Evolutionary conservation across 2,329 filamentous ascomycete species (phyloP), one percentile per base, ranked within the genome.

Genomic region (Claviceps monticola): DNA sequence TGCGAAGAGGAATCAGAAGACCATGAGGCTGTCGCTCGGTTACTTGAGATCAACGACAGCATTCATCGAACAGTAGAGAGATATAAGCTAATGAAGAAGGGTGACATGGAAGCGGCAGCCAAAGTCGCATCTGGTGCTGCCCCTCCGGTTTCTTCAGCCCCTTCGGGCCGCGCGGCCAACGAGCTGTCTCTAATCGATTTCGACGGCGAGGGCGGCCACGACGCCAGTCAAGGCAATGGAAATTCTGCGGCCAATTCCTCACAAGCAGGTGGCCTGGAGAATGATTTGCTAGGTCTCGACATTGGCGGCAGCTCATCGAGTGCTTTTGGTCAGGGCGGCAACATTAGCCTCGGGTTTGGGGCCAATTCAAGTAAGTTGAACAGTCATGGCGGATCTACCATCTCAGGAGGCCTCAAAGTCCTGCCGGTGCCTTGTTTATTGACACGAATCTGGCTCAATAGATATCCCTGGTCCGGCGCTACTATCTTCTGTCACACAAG

Each of bases 1-100:
- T 97, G 91, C 63, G 91, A 97, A 68, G 93, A 98, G 68, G 93
- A 98, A 64, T 96, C 90, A 11, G 91, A 97, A 55, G 93, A 98
- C 63, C 83, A 89, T 55, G 93, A 96, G 71, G 93, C 93, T 5
- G 93, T 98, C 5, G 87, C 89, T 44, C 95, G 95, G 68, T 75
- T 98, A 11, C 78, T 98, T 52, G 89, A 97, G 65, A 97, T 98
- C 63, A 98, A 98, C 65, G 93, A 98, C 68, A 96, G 90, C 70
- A 98, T 98, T 78, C 88, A 97, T 65, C 82, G 91, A 56, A 98
- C 93, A 1, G 88, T 97, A 52, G 88, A 97, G 69, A 76, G 93
- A 57, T 98, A 97, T 68, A 95, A 88, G 74, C 73, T 97, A 51
- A 83, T 97, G 68, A 98, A 95, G 74, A 94, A 93, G 72, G 93